These are phyloP conservation scores for Physcomitrellopsis africana DNA, from an alignment of 225 moss, liverwort and hornwort species.

Conservation along the genomic window DNA sequence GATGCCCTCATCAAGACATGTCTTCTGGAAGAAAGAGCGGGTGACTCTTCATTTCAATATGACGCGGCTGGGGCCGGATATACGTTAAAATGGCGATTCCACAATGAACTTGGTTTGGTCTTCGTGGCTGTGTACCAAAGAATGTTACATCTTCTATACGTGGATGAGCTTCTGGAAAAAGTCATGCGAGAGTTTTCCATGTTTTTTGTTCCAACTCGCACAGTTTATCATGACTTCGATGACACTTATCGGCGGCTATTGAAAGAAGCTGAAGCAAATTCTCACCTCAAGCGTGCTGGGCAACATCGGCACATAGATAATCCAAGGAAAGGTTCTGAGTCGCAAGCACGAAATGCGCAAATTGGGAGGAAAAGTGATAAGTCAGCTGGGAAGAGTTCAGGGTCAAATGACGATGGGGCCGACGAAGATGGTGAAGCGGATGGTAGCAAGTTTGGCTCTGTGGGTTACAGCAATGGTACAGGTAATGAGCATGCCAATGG, in stretches of 20 bases:
- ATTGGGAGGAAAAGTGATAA: constrained; percentile 69
- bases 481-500: constrained; percentile 50
- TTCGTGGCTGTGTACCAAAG: constrained; percentile 97
- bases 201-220: constrained; percentile 59
- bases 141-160: constrained; percentile 91
- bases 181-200: constrained; percentile 85
- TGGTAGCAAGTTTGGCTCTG: constrained; percentile 36
- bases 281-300: constrained; percentile 72
- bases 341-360: constrained; percentile 51
- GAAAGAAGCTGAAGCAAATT: constrained; percentile 81
- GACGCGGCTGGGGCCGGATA: constrained; percentile 90
- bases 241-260: constrained; percentile 85
- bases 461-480: constrained; percentile 37
- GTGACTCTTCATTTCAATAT: constrained; percentile 94
- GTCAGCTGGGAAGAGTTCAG: constrained; percentile 50
- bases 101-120: constrained; percentile 96
- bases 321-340: constrained; percentile 65
- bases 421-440: constrained; percentile 65
- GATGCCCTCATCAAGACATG: constrained; percentile 95
- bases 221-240: constrained; percentile 78
- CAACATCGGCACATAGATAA: constrained; percentile 47
- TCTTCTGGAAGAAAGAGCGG: constrained; percentile 92
- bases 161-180: constrained; percentile 90
- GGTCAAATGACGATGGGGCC: constrained; percentile 37
- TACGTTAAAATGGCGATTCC: constrained; percentile 99